Evolutionary conservation across 2,329 filamentous ascomycete genomes (phyloP), one percentile per base, ranked within the genome.

Genomic region (Phoma sp.): DNA sequence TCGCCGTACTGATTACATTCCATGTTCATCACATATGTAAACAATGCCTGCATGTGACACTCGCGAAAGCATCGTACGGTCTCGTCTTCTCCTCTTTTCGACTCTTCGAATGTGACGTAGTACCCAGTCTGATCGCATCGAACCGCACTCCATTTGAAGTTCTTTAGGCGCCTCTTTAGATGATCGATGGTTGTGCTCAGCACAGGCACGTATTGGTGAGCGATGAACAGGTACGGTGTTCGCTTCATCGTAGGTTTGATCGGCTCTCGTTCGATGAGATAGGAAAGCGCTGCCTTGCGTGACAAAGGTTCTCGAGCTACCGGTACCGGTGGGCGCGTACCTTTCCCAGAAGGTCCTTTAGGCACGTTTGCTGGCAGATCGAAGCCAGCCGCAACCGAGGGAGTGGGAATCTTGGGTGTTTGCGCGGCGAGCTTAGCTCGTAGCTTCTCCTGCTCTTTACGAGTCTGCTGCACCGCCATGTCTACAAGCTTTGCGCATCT

Each of bases 21-120:
- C 92, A 99, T 96, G 37, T 87, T 85, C 90, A 99, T 93, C 56
- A 84, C 83, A 65, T 98, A 98, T 1, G 90, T 97, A 78, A 99
- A 99, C 59, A 99, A 85, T 5, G 90, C 84, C 36, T 89, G 88
- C 72, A 90, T 88, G 71, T 97, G 88, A 61, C 90, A 92, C 45
- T 87, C 84, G 47, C 85, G 83, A 73, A 86, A 93, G 71, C 93
- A 97, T 57, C 90, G 84, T 62, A 91, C 88, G 0, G 92, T 88
- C 75, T 97, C 92, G 49, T 87, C 82, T 65, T 92, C 88, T 2
- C 93, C 93, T 7, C 83, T 81, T 48, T 85, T 84, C 1, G 87
- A 91, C 65, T 93, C 89, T 43, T 90, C 86, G 68, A 99, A 99
- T n/a, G 92, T 81, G 46, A 98, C 86, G 72, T 91, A 98, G 74